These are phyloP conservation scores for Wilcoxina mikolae DNA, from an alignment of 495 filamentous ascomycete species.

Conservation along the genomic window DNA sequence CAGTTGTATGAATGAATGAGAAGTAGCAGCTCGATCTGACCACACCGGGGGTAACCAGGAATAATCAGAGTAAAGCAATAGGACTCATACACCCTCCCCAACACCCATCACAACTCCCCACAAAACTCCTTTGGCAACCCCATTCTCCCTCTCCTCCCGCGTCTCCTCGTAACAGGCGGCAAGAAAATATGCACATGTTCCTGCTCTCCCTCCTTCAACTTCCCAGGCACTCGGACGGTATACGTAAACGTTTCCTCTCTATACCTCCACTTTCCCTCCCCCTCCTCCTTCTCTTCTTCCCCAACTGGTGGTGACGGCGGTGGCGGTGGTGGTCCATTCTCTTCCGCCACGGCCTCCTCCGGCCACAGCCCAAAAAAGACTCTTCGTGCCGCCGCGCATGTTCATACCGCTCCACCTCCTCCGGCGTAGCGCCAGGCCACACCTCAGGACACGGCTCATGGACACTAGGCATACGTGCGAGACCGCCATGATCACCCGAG, in stretches of 20 bases:
- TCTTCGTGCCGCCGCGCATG: background rate
- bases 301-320: background rate
- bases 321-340: background rate
- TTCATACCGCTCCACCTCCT: too few species aligned
- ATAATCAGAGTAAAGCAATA: too few species aligned
- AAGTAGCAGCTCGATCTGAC: too few species aligned
- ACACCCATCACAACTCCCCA: too few species aligned
- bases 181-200: background rate
- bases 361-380: slow-evolving; percentile 1
- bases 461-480: slow-evolving; percentile 15
- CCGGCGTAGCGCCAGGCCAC: too few species aligned
- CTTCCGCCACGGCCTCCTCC: background rate
- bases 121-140: background rate
- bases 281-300: background rate
- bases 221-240: background rate
- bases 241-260: background rate
- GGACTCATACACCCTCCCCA: too few species aligned
- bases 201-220: background rate
- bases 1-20: too few species aligned
- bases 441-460: too few species aligned
- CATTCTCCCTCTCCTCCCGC: background rate
- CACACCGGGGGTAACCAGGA: too few species aligned
- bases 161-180: background rate
- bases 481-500: background rate
- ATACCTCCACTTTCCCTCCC: background rate